These are phyloP conservation scores for Annulohypoxylon bovei DNA, from an alignment of 495 filamentous ascomycete species.

Conservation along the genomic window DNA sequence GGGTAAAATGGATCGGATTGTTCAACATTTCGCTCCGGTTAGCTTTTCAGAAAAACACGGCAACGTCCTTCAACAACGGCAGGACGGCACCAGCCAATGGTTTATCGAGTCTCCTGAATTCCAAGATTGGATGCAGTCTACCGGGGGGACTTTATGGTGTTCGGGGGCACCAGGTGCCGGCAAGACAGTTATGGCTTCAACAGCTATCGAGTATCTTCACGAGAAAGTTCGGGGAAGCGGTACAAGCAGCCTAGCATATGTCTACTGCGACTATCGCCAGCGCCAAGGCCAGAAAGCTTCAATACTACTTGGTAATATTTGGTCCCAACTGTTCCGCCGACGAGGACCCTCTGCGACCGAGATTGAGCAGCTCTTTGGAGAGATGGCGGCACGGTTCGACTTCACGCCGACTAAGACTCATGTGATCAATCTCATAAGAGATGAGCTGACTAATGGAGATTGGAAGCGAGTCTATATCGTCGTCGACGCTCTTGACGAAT, in stretches of 20 bases:
- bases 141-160: constrained; percentile 46
- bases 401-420: constrained; percentile 42
- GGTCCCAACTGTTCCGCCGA: constrained; percentile 51
- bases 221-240: constrained; percentile 18
- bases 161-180: constrained; percentile 52
- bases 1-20: constrained; percentile 30
- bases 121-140: constrained; percentile 46
- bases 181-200: constrained; percentile 48
- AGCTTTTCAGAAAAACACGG: constrained; percentile 46
- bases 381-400: constrained; percentile 25
- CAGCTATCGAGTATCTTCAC: constrained; percentile 46
- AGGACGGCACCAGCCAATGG: constrained; percentile 54
- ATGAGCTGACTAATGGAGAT: constrained; percentile 35
- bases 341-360: constrained; percentile 34
- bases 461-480: constrained; percentile 53
- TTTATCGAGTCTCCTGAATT: constrained; percentile 50
- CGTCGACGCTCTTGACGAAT: constrained; percentile 61
- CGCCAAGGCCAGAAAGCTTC: constrained; percentile 47
- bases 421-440: constrained; percentile 45
- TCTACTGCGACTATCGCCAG: constrained; percentile 54
- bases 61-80: constrained; percentile 46
- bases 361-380: constrained; percentile 42
- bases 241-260: constrained; percentile 49
- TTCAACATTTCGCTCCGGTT: constrained; percentile 39
- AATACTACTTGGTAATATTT: constrained; percentile 48